phyloP scores from a whole-genome alignment of 140 eudicot genomes.

The Senecio squalidus region DNA sequence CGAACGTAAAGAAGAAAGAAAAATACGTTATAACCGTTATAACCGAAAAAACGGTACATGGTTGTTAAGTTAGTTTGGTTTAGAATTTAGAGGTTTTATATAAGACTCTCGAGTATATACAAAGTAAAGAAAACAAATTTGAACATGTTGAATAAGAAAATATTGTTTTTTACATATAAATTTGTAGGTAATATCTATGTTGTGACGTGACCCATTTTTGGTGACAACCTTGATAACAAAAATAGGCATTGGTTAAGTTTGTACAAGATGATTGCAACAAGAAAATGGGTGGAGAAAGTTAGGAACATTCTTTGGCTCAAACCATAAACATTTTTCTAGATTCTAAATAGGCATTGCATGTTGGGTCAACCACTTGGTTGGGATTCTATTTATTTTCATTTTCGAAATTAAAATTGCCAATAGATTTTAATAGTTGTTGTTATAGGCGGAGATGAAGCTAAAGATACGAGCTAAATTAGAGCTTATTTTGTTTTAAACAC shows the following conservation, averaged over 20 bases:
- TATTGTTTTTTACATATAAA: not conserved
- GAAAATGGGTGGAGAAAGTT: conserved; percentile 55
- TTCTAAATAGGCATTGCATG: conserved; percentile 29
- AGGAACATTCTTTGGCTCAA: conserved; percentile 62
- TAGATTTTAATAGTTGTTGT: not conserved
- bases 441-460: no score
- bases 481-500: no score
- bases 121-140: not conserved
- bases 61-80: conserved; percentile 15
- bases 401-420: not conserved
- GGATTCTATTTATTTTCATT: conserved; percentile 10
- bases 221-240: conserved; percentile 13
- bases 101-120: not conserved
- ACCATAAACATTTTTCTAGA: conserved; percentile 26
- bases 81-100: conserved; percentile 8
- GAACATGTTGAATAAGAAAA: not conserved
- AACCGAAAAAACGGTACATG: conserved; percentile 49
- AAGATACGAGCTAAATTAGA: no score
- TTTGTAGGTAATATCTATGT: conserved; percentile 8
- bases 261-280: conserved; percentile 46
- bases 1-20: conserved; percentile 4
- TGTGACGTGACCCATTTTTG: conserved; percentile 25
- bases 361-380: conserved; percentile 50
- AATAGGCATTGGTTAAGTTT: conserved; percentile 12
- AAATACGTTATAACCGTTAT: conserved; percentile 25